phyloP scores from a whole-genome alignment of 306 rosid species.

The Mimosa pudica region DNA sequence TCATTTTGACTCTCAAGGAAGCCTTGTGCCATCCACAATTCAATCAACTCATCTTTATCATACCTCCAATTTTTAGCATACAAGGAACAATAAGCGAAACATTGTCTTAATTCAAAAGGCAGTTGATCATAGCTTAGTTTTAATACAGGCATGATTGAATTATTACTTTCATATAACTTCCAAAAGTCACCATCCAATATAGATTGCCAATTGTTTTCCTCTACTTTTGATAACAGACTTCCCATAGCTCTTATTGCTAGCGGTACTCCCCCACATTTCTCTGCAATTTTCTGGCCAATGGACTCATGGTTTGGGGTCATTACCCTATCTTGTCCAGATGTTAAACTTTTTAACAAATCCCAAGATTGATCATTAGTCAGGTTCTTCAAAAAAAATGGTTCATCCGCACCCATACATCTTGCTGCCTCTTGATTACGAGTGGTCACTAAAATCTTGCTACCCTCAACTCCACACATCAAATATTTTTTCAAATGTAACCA shows the following conservation, averaged over 20 bases:
- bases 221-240: not conserved
- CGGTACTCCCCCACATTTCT: conserved; percentile 7
- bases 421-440: not conserved
- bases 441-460: conserved; percentile 26
- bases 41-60: not conserved
- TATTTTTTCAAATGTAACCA: not conserved
- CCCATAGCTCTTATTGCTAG: conserved; percentile 15
- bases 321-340: not conserved
- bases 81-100: conserved; percentile 11
- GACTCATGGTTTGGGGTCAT: not conserved
- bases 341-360: not conserved
- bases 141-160: not conserved
- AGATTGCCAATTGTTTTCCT: not conserved
- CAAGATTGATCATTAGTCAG: not conserved
- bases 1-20: not conserved
- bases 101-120: not conserved
- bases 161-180: not conserved
- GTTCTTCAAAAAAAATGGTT: not conserved
- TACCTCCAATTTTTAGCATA: not conserved
- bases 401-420: not conserved
- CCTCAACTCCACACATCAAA: conserved; percentile 5
- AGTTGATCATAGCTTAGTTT: conserved; percentile 9
- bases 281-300: not conserved
- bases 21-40: conserved; percentile 7
- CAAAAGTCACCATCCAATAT: not conserved